Percentiles rank a stretch among this genome's conserved stretches.
phyloP scores from a whole-genome alignment of 1,139 yeast species.

The Kurtzmaniella quercitrusa region DNA sequence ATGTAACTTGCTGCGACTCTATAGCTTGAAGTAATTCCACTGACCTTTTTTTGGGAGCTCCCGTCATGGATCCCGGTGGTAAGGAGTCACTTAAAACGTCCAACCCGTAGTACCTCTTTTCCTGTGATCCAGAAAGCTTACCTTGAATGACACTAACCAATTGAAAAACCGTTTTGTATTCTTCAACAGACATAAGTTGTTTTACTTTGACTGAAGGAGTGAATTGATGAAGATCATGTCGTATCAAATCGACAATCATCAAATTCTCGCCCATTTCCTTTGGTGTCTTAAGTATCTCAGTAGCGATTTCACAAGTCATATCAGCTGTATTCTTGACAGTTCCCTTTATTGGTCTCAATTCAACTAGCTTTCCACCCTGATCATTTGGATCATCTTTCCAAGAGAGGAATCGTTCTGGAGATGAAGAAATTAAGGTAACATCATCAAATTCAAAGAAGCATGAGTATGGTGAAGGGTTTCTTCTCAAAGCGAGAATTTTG shows the following conservation, averaged over 20 bases:
- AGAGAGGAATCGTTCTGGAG: conserved; percentile 88
- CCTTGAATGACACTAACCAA: conserved; percentile 88
- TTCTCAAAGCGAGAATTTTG: conserved; percentile 55
- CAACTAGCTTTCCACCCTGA: conserved; percentile 43
- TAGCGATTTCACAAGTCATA: conserved; percentile 56
- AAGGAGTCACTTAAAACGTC: conserved; percentile 75
- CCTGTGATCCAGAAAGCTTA: conserved; percentile 28
- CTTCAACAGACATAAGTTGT: conserved; percentile 87
- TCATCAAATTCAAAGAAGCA: conserved; percentile 76
- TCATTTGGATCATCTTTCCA: conserved; percentile 50
- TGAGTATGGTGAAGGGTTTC: conserved; percentile 92
- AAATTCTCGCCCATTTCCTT: conserved; percentile 94
- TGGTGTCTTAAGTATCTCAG: conserved; percentile 67
- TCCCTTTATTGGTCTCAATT: conserved; percentile 93
- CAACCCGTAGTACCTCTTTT: conserved; percentile 52
- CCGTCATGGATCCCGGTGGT: conserved; percentile 99
- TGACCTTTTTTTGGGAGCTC: conserved; percentile 94
- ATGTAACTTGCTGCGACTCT: conserved; percentile 35
- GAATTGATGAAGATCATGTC: conserved; percentile 82
- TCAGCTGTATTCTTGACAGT: conserved; percentile 69
- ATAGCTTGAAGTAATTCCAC: conserved; percentile 70
- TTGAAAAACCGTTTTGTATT: conserved; percentile 86
- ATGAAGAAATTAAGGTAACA: conserved; percentile 71
- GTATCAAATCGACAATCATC: conserved; percentile 93
- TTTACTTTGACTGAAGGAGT: conserved; percentile 66